These are phyloP conservation scores for Exidia glandulosa DNA, from an alignment of 768 basidiomycete genomes.

Conservation along the genomic window DNA sequence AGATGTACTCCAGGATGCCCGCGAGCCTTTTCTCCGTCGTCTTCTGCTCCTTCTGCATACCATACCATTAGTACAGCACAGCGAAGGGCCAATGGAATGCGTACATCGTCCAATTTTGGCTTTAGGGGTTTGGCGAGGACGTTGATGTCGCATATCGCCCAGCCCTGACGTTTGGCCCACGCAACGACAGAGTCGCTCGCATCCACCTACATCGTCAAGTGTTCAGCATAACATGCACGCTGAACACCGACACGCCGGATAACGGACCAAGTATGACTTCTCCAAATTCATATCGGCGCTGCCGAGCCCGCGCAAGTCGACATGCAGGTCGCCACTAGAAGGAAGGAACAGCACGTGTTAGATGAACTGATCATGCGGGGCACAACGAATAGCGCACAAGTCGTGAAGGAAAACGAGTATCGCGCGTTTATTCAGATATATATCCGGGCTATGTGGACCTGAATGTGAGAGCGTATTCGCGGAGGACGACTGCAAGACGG, in stretches of 20 bases:
- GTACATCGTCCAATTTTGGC: slow-evolving; percentile 17
- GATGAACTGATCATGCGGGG: neutral
- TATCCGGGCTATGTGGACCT: slow-evolving; percentile 59
- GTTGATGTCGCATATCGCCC: slow-evolving; percentile 79
- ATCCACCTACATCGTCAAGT: slow-evolving; percentile 49
- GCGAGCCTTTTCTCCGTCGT: slow-evolving; percentile 23
- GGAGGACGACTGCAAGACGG: slow-evolving; percentile 19
- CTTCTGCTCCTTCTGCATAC: slow-evolving; percentile 16
- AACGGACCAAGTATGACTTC: slow-evolving; percentile 68
- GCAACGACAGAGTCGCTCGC: slow-evolving; percentile 67
- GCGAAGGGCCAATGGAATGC: neutral
- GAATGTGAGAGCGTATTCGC: neutral
- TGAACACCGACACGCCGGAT: slow-evolving; percentile 1
- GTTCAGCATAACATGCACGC: too few species aligned
- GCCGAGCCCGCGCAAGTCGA: slow-evolving; percentile 65
- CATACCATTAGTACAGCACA: slow-evolving; percentile 16
- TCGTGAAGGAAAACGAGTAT: slow-evolving; percentile 88
- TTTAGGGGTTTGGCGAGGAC: slow-evolving; percentile 51
- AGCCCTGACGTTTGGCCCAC: slow-evolving; percentile 61
- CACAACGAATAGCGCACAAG: slow-evolving; percentile 49
- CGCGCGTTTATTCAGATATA: slow-evolving; percentile 59
- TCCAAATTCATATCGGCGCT: slow-evolving; percentile 68
- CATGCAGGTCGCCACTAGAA: slow-evolving; percentile 73
- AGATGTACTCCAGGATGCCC: slow-evolving; percentile 67
- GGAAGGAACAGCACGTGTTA: slow-evolving; percentile 1